Base-by-base conservation (phyloP, 345 rosid genomes). In the Passiflora organensis region DNA sequence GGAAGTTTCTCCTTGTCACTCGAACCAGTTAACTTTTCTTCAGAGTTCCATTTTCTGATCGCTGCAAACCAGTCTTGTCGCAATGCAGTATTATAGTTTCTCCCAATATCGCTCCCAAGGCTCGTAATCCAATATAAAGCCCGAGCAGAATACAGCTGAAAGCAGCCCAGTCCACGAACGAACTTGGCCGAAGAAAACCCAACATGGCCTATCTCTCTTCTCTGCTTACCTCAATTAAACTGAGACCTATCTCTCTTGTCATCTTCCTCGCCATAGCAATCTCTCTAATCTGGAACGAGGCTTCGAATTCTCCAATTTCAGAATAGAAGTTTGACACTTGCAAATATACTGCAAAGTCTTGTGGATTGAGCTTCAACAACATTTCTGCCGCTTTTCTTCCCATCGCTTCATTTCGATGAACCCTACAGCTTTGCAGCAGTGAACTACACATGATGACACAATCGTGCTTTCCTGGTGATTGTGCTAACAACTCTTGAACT, bases 391-490 rank as follows among this genome's bases (percentile, higher is more conserved):
- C 85, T 74, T 80, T 79, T 76, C 79, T 85, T 57, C 95, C 89
- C 17, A 82, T 62, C 25, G 23, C 53, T 68, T 82, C 85, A 43
- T 87, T 75, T 64, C 71, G 63, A 49, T 85, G 81, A 53, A 81
- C 50, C 71, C 84, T 68, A 62, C 96, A 87, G 72, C 91, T 82
- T 55, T 76, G 77, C 61, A 87, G 71, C 67, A 91, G 74, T 2
- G 97, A 91, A 70, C 83, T 79, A 89, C 91, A 91, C 68, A 79
- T 80, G n/a, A n/a, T n/a, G 10, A 75, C 73, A 74, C 78, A 72
- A 66, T 80, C 78, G 39, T 70, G 80, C 66, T 63, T 69, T 47
- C 67, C 80, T 4, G 72, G 68, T 28, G 78, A 72, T 63, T 65
- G 78, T 50, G 62, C 79, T 63, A 80, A 75, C 66, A 91, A 69